These are phyloP conservation scores for Hermanozyma aechmeae DNA, from an alignment of 805 yeast species.

Conservation along the genomic window DNA sequence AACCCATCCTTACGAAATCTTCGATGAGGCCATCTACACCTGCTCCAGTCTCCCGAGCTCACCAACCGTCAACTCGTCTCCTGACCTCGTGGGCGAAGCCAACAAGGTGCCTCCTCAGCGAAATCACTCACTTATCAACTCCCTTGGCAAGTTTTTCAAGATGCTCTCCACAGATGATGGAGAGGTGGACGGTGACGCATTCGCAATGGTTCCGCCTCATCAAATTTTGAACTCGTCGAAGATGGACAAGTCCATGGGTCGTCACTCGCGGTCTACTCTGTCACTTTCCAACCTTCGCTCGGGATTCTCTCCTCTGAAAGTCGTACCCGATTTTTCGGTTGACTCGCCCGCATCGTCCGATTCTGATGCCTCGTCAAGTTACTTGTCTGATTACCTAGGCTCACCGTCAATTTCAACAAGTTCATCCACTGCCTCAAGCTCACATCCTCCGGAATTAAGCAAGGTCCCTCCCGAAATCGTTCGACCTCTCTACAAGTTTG, in stretches of 20 bases:
- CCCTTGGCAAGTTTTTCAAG: constrained; percentile 18
- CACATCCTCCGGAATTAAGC: constrained; percentile 36
- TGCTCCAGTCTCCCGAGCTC: constrained; percentile 15
- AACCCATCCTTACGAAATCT: constrained; percentile 52
- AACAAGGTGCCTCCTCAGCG: too few species aligned
- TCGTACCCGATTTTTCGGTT: too few species aligned
- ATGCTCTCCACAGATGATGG: constrained; percentile 24
- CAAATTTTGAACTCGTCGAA: too few species aligned
- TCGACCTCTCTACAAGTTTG: constrained; percentile 39
- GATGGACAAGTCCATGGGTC: too few species aligned
- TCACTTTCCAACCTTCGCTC: too few species aligned
- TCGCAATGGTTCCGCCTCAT: constrained; percentile 6
- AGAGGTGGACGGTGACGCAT: constrained; percentile 2
- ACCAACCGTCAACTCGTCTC: constrained; percentile 21
- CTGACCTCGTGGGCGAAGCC: too few species aligned
- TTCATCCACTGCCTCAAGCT: constrained; percentile 3
- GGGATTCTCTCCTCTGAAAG: too few species aligned
- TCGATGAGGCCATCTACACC: constrained; percentile 56
- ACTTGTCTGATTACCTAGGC: constrained; percentile 10
- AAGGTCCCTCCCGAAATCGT: constrained; percentile 35
- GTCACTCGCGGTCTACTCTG: too few species aligned
- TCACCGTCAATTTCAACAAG: constrained; percentile 6
- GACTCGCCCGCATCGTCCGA: too few species aligned
- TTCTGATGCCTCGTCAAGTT: constrained; percentile 6
- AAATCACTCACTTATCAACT: not conserved